A percentile compares a stretch with the other conserved stretches of the same genome.
Conservation (phyloP, 1,284 basidiomycete species). For the Agaricales sp. region DNA sequence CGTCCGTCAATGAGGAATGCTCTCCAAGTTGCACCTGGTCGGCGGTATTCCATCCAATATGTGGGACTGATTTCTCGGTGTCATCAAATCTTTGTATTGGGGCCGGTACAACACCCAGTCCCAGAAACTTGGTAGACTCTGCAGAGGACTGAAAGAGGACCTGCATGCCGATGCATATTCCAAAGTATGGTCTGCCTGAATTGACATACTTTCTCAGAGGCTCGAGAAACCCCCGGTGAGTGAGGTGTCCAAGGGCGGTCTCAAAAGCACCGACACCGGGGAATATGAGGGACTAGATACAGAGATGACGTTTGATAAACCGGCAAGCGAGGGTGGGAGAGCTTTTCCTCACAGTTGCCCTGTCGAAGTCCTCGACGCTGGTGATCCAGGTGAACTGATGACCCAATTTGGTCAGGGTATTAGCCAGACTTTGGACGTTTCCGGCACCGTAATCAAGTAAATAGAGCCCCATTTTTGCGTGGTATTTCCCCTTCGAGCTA, state of each 20-base stretch:
- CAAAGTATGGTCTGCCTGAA: conserved; percentile 91
- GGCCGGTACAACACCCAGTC: conserved; percentile 68
- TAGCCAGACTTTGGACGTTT: conserved; percentile 90
- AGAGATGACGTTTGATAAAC: conserved; percentile 9
- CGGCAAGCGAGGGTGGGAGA: too few species aligned
- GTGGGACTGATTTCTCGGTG: conserved; percentile 81
- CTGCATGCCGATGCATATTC: conserved; percentile 98
- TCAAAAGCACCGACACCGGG: conserved; percentile 97
- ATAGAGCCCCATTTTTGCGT: conserved; percentile 57
- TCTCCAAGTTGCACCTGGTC: conserved; percentile 41
- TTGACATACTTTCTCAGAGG: conserved; percentile 79
- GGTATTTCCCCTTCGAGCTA: too few species aligned
- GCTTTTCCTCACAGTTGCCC: conserved; percentile 69
- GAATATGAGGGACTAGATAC: conserved; percentile 81
- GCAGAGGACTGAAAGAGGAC: conserved; percentile 83
- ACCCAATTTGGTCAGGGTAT: conserved; percentile 83
- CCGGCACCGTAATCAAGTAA: conserved; percentile 95
- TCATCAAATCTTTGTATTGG: conserved; percentile 60
- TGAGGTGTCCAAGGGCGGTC: conserved; percentile 76
- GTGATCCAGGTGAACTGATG: conserved; percentile 89
- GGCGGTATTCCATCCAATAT: conserved; percentile 95
- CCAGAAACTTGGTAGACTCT: conserved; percentile 52
- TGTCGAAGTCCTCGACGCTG: conserved; percentile 74
- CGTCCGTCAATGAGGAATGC: conserved; percentile 33
- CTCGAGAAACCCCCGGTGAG: conserved; percentile 65